phyloP scores from a whole-genome alignment of 768 basidiomycete genomes.

The Lyophyllum atratum region DNA sequence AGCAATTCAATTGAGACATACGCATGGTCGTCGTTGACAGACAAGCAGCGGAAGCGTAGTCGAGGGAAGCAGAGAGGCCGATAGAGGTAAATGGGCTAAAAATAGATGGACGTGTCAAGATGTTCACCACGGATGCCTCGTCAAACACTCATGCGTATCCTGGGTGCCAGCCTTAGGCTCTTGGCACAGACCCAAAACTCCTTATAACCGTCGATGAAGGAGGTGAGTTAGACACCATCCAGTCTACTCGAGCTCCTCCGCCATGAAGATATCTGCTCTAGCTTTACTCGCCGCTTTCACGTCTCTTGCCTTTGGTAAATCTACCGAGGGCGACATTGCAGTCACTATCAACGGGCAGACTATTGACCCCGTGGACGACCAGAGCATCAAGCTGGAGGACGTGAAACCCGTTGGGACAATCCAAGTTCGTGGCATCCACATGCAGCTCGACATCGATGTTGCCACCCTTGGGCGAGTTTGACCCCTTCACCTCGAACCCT shows the following conservation, averaged over 20 bases:
- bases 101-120: not conserved
- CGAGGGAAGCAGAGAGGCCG: not conserved
- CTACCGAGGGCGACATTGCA: slow-evolving; percentile 2
- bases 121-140: too few relatives aligned
- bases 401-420: not conserved
- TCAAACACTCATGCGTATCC: not conserved
- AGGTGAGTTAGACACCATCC: not conserved
- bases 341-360: slow-evolving; percentile 4
- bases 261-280: not conserved
- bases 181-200: not conserved
- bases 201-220: not conserved
- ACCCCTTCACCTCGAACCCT: not conserved
- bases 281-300: not conserved
- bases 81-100: not conserved
- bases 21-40: not conserved
- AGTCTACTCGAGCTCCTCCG: not conserved
- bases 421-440: not conserved
- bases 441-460: slow-evolving; percentile 4
- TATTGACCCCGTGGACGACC: not conserved
- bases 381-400: not conserved
- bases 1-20: not conserved
- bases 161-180: not conserved
- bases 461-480: not conserved
- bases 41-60: not conserved
- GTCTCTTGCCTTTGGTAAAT: not conserved